Evolutionary conservation across 305 asterid species (phyloP).

Genomic region (Petunia hybrid): DNA sequence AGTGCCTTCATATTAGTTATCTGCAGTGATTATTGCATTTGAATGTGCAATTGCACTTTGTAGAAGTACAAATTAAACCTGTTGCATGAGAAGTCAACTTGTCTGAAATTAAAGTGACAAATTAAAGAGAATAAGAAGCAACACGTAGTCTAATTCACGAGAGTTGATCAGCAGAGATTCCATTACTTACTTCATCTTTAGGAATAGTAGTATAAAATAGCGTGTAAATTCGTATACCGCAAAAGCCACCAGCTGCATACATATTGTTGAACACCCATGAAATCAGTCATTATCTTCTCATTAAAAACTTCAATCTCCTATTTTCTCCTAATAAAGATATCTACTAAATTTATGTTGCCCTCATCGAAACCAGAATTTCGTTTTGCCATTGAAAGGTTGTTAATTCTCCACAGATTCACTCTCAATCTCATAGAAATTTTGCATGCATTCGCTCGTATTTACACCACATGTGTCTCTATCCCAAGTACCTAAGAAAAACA

Average conservation of each 20-base stretch:
- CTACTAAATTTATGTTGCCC: constrained; percentile 2
- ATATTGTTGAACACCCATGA: not conserved
- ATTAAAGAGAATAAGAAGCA: not conserved
- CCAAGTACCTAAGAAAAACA: not conserved
- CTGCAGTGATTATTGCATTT: no score
- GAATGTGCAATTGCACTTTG: no score
- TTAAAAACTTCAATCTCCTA: not conserved
- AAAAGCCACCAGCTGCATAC: not conserved
- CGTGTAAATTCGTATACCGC: not conserved
- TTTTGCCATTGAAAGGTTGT: constrained; percentile 25
- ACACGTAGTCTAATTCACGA: constrained; percentile 9
- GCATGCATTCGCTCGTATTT: constrained; percentile 9
- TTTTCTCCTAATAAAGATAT: not conserved
- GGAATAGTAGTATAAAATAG: not conserved
- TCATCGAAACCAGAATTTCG: not conserved
- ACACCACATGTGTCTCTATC: constrained; percentile 27
- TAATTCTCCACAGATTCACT: not conserved
- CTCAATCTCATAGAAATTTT: not conserved
- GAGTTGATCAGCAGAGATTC: not conserved
- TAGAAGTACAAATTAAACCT: no score
- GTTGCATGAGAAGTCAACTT: no score
- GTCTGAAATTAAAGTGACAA: not conserved
- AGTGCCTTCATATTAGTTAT: no score
- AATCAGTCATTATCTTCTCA: not conserved
- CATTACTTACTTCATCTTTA: not conserved